These are phyloP conservation scores for Stellera chamaejasme DNA, from an alignment of 345 rosid species.

Conservation along the genomic window DNA sequence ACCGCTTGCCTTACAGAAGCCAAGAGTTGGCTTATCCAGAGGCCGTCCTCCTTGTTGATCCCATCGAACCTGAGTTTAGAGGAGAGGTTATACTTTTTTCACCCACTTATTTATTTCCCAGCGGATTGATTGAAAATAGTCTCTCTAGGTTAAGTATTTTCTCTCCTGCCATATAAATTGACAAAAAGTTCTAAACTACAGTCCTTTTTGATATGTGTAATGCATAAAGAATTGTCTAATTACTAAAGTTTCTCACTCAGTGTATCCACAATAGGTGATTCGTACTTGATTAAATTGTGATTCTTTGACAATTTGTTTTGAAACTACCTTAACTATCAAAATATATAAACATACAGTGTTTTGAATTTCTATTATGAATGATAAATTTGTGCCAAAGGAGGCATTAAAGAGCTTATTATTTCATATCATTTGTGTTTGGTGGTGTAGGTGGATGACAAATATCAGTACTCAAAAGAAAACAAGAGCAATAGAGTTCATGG, in stretches of 20 bases:
- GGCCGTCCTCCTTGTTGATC: conserved; percentile 71
- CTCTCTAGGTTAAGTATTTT: background rate
- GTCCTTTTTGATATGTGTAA: too few species aligned
- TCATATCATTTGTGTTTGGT: background rate
- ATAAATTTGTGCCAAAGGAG: background rate
- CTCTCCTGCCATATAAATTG: too few species aligned
- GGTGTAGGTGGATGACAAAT: conserved; percentile 88
- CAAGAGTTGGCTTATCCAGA: conserved; percentile 65
- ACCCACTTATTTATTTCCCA: too few species aligned
- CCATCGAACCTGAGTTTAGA: conserved; percentile 55
- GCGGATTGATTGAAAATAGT: too few species aligned
- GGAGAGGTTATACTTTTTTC: conserved; percentile 50
- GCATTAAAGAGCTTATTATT: background rate
- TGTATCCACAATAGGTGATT: too few species aligned
- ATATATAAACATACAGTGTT: too few species aligned
- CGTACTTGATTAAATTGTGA: too few species aligned
- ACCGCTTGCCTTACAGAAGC: conserved; percentile 56
- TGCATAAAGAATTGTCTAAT: too few species aligned
- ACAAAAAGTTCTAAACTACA: too few species aligned
- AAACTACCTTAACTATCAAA: too few species aligned
- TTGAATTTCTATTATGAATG: background rate
- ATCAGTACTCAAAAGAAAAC: conserved; percentile 64
- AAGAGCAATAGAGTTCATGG: conserved; percentile 68
- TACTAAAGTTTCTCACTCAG: too few species aligned
- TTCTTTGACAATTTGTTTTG: too few species aligned